These are phyloP conservation scores for Phascolomyces articulosus DNA, from an alignment of 371 early-diverging fungal genomes.

Conservation along the genomic window DNA sequence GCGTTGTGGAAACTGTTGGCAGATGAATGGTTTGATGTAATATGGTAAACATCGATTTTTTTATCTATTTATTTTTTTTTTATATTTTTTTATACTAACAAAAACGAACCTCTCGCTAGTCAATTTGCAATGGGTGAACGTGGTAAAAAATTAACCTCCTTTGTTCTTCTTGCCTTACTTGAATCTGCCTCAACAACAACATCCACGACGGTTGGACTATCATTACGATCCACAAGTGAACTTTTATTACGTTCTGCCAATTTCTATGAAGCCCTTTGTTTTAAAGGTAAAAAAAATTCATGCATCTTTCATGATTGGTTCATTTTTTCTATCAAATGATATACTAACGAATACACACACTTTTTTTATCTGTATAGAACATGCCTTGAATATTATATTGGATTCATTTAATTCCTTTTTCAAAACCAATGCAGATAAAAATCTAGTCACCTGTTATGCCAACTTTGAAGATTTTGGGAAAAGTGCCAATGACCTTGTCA, in stretches of 20 bases:
- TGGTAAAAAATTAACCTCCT: conserved; percentile 16
- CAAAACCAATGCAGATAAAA: background rate
- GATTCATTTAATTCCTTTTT: conserved; percentile 5
- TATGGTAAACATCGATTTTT: conserved; percentile 25
- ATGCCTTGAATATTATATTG: background rate
- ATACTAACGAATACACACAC: too few relatives aligned
- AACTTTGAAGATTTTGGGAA: background rate
- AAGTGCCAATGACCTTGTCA: background rate
- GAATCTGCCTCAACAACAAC: background rate
- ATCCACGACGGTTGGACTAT: conserved; percentile 9
- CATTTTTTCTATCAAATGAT: too few relatives aligned
- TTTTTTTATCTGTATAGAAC: conserved; percentile 4
- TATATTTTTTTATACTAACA: conserved; percentile 3
- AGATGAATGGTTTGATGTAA: conserved; percentile 61
- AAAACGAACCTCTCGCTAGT: conserved; percentile 4
- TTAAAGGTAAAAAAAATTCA: conserved; percentile 36
- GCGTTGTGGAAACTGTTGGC: conserved; percentile 59
- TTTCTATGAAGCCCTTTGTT: conserved; percentile 58
- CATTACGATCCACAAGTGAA: conserved; percentile 36
- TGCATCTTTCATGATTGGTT: background rate
- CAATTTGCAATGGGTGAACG: conserved; percentile 26
- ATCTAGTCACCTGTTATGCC: background rate
- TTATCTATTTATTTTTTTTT: background rate
- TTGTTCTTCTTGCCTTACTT: conserved; percentile 24
- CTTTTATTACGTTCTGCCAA: conserved; percentile 54